Percentiles rank a stretch among this genome's conserved stretches.
phyloP scores from a whole-genome alignment of 192 early-diverging fungal species.

The Backusella liffmaniae region DNA sequence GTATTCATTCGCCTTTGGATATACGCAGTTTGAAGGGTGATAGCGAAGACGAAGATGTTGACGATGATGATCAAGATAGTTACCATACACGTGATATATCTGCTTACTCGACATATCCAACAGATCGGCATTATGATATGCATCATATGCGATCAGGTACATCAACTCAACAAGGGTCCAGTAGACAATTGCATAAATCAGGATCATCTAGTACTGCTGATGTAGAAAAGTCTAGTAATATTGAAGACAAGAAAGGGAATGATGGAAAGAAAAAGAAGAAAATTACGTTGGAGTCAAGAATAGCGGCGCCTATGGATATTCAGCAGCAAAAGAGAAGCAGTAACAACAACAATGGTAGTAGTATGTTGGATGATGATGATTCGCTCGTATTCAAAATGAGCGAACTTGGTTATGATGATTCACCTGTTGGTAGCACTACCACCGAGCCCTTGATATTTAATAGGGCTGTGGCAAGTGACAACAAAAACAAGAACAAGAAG shows the following conservation, averaged over 20 bases:
- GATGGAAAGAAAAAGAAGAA: background rate
- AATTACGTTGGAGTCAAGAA: background rate
- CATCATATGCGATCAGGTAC: background rate
- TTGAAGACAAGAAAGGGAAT: background rate
- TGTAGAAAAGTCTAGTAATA: background rate
- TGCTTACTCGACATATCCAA: conserved; percentile 8
- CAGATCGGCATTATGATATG: conserved; percentile 6
- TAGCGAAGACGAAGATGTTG: background rate
- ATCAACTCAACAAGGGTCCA: background rate
- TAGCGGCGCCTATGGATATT: background rate
- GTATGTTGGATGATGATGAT: conserved; percentile 37
- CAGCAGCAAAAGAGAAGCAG: background rate
- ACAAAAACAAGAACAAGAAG: background rate
- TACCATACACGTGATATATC: conserved; percentile 7
- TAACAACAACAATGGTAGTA: background rate
- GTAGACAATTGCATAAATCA: background rate
- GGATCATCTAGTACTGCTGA: background rate
- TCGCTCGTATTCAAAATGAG: conserved; percentile 40
- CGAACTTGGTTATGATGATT: conserved; percentile 22
- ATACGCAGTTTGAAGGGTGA: background rate
- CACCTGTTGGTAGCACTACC: background rate
- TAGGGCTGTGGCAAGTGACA: background rate
- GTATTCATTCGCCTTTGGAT: background rate
- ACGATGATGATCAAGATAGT: background rate
- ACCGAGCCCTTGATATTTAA: background rate